Evolutionary conservation across 1,284 basidiomycete genomes (phyloP).

Genomic region (Coniferiporia sulphurascens): DNA sequence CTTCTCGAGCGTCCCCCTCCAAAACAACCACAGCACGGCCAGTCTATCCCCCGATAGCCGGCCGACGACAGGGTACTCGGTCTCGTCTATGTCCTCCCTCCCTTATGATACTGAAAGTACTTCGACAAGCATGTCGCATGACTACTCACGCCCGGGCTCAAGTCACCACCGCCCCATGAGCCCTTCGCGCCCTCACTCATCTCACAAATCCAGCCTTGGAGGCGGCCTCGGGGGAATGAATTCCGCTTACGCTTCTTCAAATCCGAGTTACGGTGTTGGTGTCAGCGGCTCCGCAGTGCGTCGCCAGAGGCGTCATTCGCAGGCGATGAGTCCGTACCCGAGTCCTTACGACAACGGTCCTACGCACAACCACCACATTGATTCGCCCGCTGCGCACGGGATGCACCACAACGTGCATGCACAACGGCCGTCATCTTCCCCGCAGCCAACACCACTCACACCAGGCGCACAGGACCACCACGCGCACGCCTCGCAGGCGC

Average conservation of each 20-base stretch:
- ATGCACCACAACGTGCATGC: constrained; percentile 7
- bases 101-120: constrained; percentile 54
- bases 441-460: constrained; percentile 43
- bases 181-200: constrained; percentile 49
- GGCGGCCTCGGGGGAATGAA: constrained; percentile 32
- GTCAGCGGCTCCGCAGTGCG: constrained; percentile 34
- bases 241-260: constrained; percentile 5
- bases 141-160: constrained; percentile 63
- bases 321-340: constrained; percentile 79
- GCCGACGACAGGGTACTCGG: constrained; percentile 77
- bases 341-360: constrained; percentile 65
- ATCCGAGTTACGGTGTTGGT: neutral
- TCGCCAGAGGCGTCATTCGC: constrained; percentile 68
- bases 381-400: constrained; percentile 15
- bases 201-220: constrained; percentile 46
- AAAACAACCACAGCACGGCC: constrained; percentile 59
- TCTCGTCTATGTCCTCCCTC: constrained; percentile 69
- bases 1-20: constrained; percentile 62
- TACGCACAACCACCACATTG: constrained; percentile 38
- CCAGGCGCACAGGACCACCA: constrained; percentile 6
- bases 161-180: constrained; percentile 62
- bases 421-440: constrained; percentile 62
- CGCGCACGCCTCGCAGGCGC: neutral
- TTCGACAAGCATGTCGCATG: constrained; percentile 38
- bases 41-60: constrained; percentile 77